Evolutionary conservation across 345 rosid species (phyloP), one percentile per base, ranked within the genome.

Genomic region (Eucalyptus virginea): DNA sequence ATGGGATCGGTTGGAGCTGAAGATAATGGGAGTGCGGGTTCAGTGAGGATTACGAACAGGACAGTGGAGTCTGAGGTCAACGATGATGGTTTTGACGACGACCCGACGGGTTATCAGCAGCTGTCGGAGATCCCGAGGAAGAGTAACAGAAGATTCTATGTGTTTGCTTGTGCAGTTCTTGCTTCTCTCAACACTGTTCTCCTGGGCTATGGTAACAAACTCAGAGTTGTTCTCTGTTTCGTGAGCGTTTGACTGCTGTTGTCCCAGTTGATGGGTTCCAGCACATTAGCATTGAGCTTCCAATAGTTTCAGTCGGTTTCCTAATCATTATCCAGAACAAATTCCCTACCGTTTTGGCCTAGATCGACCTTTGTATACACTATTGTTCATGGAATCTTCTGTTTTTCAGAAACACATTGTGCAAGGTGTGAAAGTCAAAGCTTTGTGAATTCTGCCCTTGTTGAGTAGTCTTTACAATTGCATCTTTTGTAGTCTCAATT

Each of bases 101-200:
- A 92, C 32, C 86, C 45, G 69, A 81, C 83, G 28, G 88, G 62
- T 67, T 86, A 91, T 88, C 92, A 88, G 50, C 90, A 88, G 15
- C 93, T 69, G 80, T 90, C 90, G 50, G 89, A 88, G 12, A 92
- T 95, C 91, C 92, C 88, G 65, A 92, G 42, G 62, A 90, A 89
- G 88, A 37, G 88, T 7, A 30, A 87, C 80, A 89, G 93, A 56
- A 92, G 93, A 62, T 94, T 90, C 89, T 96, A 94, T 86, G 90
- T 96, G 72, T 85, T 96, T 92, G 95, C 94, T 60, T 97, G 98
- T 87, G 99, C 96, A 48, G 90, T 96, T 91, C 94, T 97, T 89
- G 99, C 98, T n/a, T 97, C 99, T 42, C 94, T 97, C 86, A 97
- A 95, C 91, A 93, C 94, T 87, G 98, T 97, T 91, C 97, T 96